Conservation (phyloP, 768 basidiomycete genomes). For the Amanita brunnescens region DNA sequence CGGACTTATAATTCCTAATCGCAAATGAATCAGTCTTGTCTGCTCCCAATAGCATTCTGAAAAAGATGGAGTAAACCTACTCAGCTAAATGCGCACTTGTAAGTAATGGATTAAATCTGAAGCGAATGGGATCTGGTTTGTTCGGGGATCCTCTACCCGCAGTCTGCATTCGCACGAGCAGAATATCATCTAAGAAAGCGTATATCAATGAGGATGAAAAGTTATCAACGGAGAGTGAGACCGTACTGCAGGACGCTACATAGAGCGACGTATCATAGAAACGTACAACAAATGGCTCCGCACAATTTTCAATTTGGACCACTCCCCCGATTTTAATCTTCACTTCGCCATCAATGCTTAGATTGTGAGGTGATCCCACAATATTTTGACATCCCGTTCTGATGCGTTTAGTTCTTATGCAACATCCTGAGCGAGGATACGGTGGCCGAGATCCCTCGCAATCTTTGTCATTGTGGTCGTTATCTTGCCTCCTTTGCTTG, state of each 20-base stretch:
- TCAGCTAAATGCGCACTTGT: conserved; percentile 58
- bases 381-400: conserved; percentile 56
- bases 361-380: conserved; percentile 70
- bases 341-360: conserved; percentile 57
- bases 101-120: conserved; percentile 77
- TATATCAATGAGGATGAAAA: conserved; percentile 20
- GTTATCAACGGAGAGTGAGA: conserved; percentile 55
- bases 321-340: conserved; percentile 73
- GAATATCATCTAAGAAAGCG: conserved; percentile 58
- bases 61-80: conserved; percentile 25
- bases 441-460: conserved; percentile 32
- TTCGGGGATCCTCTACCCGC: conserved; percentile 83
- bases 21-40: conserved; percentile 75
- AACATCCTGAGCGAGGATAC: conserved; percentile 52
- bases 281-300: conserved; percentile 3
- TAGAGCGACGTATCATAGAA: no score
- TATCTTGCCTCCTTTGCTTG: conserved; percentile 25
- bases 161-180: conserved; percentile 85
- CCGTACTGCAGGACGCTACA: conserved; percentile 67
- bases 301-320: conserved; percentile 74
- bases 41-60: conserved; percentile 18
- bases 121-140: conserved; percentile 79
- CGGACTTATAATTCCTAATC: conserved; percentile 65
- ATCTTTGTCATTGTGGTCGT: conserved; percentile 21
- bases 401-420: conserved; percentile 48